Evolutionary conservation across 2,329 filamentous ascomycete genomes (phyloP).

Genomic region (Coniochaeta ligniaria): DNA sequence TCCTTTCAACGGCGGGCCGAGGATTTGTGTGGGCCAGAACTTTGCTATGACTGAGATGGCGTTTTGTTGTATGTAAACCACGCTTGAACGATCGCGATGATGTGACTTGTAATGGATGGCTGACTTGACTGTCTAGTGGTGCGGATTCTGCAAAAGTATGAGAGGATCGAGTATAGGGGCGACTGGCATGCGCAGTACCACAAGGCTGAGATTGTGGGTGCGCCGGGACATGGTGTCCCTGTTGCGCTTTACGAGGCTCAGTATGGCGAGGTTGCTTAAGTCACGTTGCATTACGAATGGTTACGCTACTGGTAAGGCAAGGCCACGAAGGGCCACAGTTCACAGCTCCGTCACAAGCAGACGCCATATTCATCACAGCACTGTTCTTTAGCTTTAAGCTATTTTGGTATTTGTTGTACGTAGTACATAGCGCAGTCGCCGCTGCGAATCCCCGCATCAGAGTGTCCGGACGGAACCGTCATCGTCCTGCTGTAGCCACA

Average conservation of each 20-base stretch:
- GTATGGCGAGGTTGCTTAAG: constrained; percentile 12
- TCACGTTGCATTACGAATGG: neutral
- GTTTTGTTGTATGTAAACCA: constrained; percentile 29
- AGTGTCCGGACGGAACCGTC: neutral
- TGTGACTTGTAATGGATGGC: neutral
- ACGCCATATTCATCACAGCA: neutral
- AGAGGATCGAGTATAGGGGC: constrained; percentile 40
- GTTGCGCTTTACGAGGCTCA: constrained; percentile 28
- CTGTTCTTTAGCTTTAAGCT: neutral
- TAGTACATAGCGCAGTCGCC: neutral
- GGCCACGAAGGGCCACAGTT: too few relatives aligned
- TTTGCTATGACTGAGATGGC: constrained; percentile 54
- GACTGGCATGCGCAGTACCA: constrained; percentile 36
- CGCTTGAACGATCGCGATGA: neutral
- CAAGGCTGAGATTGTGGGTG: constrained; percentile 35
- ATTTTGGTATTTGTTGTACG: neutral
- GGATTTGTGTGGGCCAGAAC: constrained; percentile 50
- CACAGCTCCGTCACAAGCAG: too few relatives aligned
- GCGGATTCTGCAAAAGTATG: constrained; percentile 53
- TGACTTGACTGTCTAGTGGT: constrained; percentile 25
- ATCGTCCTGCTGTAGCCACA: neutral
- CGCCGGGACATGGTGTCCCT: constrained; percentile 32
- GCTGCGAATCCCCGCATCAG: neutral
- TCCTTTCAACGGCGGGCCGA: constrained; percentile 29
- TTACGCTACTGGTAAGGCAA: neutral